phyloP scores from a whole-genome alignment of 2,329 filamentous ascomycete species.

The Hypoxylon rubiginosum region DNA sequence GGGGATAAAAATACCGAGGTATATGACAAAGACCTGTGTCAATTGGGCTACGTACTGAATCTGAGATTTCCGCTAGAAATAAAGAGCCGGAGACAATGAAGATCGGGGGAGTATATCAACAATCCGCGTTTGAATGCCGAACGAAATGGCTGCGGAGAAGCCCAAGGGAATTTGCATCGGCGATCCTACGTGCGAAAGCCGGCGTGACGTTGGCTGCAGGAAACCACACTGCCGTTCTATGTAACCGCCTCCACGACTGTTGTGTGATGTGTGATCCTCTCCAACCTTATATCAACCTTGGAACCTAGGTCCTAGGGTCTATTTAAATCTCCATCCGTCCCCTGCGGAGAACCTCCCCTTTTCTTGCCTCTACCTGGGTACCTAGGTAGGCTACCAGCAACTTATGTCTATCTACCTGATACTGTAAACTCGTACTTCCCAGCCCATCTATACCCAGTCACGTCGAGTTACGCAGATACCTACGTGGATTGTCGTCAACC shows the following conservation, averaged over 20 bases:
- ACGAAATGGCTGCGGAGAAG: slow-evolving; percentile 34
- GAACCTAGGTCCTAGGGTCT: too few relatives aligned
- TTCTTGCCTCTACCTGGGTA: neutral
- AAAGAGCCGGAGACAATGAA: neutral
- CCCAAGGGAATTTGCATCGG: slow-evolving; percentile 12
- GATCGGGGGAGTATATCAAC: neutral
- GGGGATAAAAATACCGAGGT: too few relatives aligned
- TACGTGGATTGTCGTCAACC: slow-evolving; percentile 1
- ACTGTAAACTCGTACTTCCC: neutral
- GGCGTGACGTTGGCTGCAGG: slow-evolving; percentile 14
- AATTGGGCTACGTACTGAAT: neutral
- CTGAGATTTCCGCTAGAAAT: neutral
- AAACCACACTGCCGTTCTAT: slow-evolving; percentile 4
- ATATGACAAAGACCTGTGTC: neutral
- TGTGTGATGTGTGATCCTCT: neutral
- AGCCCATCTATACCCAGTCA: neutral
- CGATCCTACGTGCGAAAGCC: slow-evolving; percentile 13
- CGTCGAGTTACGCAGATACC: neutral
- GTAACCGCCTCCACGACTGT: slow-evolving; percentile 21
- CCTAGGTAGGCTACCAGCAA: neutral
- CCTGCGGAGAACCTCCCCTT: neutral
- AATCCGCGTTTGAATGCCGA: slow-evolving; percentile 11
- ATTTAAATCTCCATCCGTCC: neutral
- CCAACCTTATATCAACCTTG: neutral
- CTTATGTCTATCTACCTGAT: neutral